Evolutionary conservation across 108 stramenopile species (phyloP), one percentile per base, ranked within the genome.

Genomic region (Nitzschia palea): DNA sequence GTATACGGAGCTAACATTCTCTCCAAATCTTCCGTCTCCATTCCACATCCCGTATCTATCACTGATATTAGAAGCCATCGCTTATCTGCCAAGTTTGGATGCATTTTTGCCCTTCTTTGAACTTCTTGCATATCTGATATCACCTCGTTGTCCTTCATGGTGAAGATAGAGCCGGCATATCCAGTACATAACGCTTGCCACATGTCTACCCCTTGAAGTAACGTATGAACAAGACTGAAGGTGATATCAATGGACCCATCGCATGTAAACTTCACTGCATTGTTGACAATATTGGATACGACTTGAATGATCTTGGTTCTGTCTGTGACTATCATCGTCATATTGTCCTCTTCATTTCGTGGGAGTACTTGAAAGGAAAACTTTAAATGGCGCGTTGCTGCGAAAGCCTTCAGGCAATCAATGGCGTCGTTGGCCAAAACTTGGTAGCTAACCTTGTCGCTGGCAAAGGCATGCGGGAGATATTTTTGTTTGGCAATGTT

Each of bases 281-380:
- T 68, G 35, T 68, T 68, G 44, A 68, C 67, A 34, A 68, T 40
- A 22, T 68, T 68, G 37, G 55, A 58, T 6, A 68, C 33, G 57
- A 68, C 37, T 30, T 68, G 67, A 58, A 58, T 22, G n/a, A 68
- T 17, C 57, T 68, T 68, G 22, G 67, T 58, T 5, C 33, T 10
- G 28, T 68, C 67, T 15, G 67, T 68, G 10, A 58, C 36, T 12
- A 68, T 43, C 8, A 40, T 40, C 10, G 14, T 14, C 8, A 10
- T 8, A 10, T 40, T 14, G 25, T 10, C 28, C 9, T 65, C 23
- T n/a, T 28, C 17, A 5, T 22, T 12, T 5, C 28, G 12, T 12
- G 64, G 64, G 4, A 10, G 10, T 4, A 65, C 30, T 5, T 48
- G 9, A 48, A 10, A 55, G 31, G 25, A 17, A 18, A 65, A 20